A percentile compares a stretch with the other conserved stretches of the same genome.
Evolutionary conservation across 2,329 filamentous ascomycete genomes (phyloP).

Genomic region (Nothomitra cinnamomea): DNA sequence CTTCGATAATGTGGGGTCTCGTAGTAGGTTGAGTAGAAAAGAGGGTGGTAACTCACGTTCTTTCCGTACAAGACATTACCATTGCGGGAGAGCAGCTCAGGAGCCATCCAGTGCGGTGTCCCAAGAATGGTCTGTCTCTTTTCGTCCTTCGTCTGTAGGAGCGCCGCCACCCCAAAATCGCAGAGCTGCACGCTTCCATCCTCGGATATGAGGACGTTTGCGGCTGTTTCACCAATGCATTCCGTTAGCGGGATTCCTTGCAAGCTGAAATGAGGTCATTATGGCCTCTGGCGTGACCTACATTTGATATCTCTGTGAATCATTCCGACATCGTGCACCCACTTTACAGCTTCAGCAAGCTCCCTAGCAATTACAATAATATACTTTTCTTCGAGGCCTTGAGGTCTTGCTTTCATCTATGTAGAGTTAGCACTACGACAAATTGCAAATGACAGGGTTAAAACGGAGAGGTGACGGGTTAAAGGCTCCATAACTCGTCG

Average conservation of each 20-base stretch:
- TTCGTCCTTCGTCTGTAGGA: conserved; percentile 39
- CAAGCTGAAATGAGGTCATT: not conserved
- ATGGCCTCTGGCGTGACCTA: conserved; percentile 14
- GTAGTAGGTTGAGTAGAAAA: not conserved
- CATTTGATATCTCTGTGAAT: conserved; percentile 50
- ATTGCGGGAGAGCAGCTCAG: conserved; percentile 33
- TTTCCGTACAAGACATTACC: conserved; percentile 25
- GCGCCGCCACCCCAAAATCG: conserved; percentile 48
- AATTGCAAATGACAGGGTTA: not conserved
- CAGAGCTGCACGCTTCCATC: conserved; percentile 45
- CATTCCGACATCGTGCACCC: conserved; percentile 47
- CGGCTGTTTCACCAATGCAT: conserved; percentile 22
- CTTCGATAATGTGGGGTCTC: not conserved
- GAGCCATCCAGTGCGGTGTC: conserved; percentile 50
- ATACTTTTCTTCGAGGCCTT: conserved; percentile 46
- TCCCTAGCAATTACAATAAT: conserved; percentile 48
- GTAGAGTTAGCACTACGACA: not conserved
- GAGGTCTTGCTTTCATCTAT: conserved; percentile 45
- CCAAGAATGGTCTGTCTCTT: conserved; percentile 49
- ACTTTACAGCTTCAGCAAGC: conserved; percentile 41
- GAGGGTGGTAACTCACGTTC: conserved; percentile 20
- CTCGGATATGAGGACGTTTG: conserved; percentile 46
- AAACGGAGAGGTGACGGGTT: not conserved
- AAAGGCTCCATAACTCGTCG: not conserved
- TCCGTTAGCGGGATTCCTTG: not conserved